These are phyloP conservation scores for Colletotrichum sojae DNA, from an alignment of 2,329 filamentous ascomycete genomes.

Conservation along the genomic window DNA sequence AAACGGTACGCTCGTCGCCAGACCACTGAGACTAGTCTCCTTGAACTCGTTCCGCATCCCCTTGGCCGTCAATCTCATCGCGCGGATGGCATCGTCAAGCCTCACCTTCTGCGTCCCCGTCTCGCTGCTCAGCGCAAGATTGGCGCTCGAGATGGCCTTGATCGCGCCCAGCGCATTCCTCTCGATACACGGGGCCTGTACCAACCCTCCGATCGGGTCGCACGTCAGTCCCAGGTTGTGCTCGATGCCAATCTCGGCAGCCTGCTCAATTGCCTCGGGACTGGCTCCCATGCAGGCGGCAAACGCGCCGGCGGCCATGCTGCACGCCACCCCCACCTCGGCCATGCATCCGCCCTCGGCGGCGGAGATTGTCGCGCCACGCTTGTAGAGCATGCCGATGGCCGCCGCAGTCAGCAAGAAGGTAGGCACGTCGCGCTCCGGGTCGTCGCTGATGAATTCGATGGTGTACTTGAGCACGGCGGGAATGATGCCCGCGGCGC, in stretches of 20 bases:
- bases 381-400: slow-evolving; percentile 68
- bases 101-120: slow-evolving; percentile 63
- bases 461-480: slow-evolving; percentile 65
- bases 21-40: slow-evolving; percentile 64
- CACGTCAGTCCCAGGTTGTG: slow-evolving; percentile 66
- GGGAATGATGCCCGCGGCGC: slow-evolving; percentile 66
- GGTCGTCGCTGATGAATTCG: slow-evolving; percentile 65
- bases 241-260: slow-evolving; percentile 67
- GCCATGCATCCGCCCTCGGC: slow-evolving; percentile 68
- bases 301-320: slow-evolving; percentile 66
- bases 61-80: slow-evolving; percentile 65
- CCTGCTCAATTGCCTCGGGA: slow-evolving; percentile 65
- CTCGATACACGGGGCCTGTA: slow-evolving; percentile 67
- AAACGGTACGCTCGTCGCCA: slow-evolving; percentile 65
- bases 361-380: slow-evolving; percentile 65
- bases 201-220: slow-evolving; percentile 64
- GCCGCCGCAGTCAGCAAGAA: slow-evolving; percentile 65
- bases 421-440: slow-evolving; percentile 63
- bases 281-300: slow-evolving; percentile 66
- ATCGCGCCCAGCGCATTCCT: slow-evolving; percentile 65
- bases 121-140: slow-evolving; percentile 61
- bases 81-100: slow-evolving; percentile 65
- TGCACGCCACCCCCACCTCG: slow-evolving; percentile 67
- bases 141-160: slow-evolving; percentile 66
- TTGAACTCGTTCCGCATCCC: slow-evolving; percentile 69